Evolutionary conservation across 345 rosid species (phyloP), one percentile per base, ranked within the genome.

Genomic region (Noccaea bulbosa): DNA sequence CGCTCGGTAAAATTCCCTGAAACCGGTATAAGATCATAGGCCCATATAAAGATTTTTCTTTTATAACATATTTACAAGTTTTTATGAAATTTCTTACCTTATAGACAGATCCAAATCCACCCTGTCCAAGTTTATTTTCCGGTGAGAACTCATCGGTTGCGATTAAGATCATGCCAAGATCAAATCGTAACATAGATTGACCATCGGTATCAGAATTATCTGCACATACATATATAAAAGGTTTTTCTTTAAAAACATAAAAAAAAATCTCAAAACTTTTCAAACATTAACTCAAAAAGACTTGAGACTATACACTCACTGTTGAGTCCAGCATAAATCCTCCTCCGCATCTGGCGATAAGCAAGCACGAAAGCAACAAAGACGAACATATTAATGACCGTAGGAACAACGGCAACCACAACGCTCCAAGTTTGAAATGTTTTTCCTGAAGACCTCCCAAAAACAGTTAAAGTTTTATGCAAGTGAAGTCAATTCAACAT

Each of bases 101-200:
- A 38, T 81, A 84, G 16, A 84, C 82, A 7, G 67, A 62, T 30
- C 85, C 83, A 58, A 77, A 84, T 27, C 87, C 85, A 45, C 87
- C 87, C 52, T 71, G 52, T 2, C 86, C 84, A 37, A 83, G 79
- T 56, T 67, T 73, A 47, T 81, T 83, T 52, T 33, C 54, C 0
- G 35, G 37, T 5, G 80, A 68, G 74, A 81, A 83, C 9, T 76
- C 77, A 66, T 74, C 20, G 0, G 69, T 62, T 58, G 79, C 76
- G 1, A 22, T 46, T 37, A 69, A 27, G 12, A 75, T 69, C 53
- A 48, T 69, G n/a, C 60, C 75, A 33, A 75, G 70, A 75, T 69
- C 65, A 69, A 47, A 75, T 33, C 66, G 38, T 38, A 48, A 20
- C 70, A 24, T 75, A 39, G 74, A 54, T 5, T 47, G 74, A 54